Evolutionary conservation across 352 stramenopile genomes (phyloP), one percentile per base, ranked within the genome.

Genomic region (Phytopythium litorale): DNA sequence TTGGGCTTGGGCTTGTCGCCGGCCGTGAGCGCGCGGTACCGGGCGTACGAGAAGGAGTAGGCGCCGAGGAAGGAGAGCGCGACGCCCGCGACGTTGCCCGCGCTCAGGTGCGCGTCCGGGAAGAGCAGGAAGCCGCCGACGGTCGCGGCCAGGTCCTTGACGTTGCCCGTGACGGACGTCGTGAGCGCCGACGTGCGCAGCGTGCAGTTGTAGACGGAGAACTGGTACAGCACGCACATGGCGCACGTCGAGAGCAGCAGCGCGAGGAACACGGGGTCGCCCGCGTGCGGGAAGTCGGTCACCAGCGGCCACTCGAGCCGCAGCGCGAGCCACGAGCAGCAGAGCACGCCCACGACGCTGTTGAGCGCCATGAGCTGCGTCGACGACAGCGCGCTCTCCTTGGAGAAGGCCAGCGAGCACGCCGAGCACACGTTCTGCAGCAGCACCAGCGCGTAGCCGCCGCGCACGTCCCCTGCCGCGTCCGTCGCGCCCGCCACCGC

Each of bases 1-100:
- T 48, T 50, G 38, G 51, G 40, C 28, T 60, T 60, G 38, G 55
- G 18, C 37, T 33, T 50, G 38, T 60, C 55, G 18, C 35, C 15
- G 21, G 52, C 33, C 30, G 64, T 52, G 32, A 89, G 64, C 12
- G 77, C 73, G 21, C 74, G 63, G 62, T 82, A 89, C 64, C 87
- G 83, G 59, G 87, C 68, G 58, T 88, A 91, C 48, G 82, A 91
- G 63, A 91, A 89, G 56, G 70, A 76, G 64, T 91, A 91, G 21
- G 82, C 75, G 12, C 82, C 82, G 19, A 91, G 23, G 49, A 91
- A 81, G 38, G 82, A 91, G n/a, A 91, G 52, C 46, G 49, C 65
- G 37, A 91, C 78, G 19, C 82, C 82, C 16, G 73, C 49, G 43
- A 88, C 57, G 65, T 91, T 89, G 38, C 56, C 65, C 18, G 52